Percentiles rank a stretch among this genome's conserved stretches.
These are phyloP conservation scores for Colletotrichum limetticola DNA, from an alignment of 2,329 filamentous ascomycete species.

Conservation along the genomic window DNA sequence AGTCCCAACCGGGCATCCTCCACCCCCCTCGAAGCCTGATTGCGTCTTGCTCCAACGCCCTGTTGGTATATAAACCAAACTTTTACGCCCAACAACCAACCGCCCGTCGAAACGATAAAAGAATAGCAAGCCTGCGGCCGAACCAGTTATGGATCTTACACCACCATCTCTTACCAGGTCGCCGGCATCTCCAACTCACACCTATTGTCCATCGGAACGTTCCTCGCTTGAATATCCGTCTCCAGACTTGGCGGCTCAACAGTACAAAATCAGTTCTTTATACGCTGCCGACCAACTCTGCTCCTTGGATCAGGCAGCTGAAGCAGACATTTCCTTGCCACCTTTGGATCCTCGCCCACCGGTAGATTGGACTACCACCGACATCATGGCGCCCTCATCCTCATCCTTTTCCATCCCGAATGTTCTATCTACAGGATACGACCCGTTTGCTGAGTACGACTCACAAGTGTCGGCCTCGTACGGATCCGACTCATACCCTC, in stretches of 20 bases:
- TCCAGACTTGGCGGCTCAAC: constrained; percentile 54
- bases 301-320: constrained; percentile 49
- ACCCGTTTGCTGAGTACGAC: constrained; percentile 61
- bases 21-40: constrained; percentile 13
- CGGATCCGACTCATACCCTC: constrained; percentile 58
- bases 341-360: constrained; percentile 54
- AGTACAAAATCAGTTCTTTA: constrained; percentile 55
- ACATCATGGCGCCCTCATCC: constrained; percentile 51
- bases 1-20: constrained; percentile 18
- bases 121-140: constrained; percentile 19
- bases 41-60: constrained; percentile 20
- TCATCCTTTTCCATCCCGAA: constrained; percentile 55
- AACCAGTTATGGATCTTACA: constrained; percentile 58
- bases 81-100: constrained; percentile 24
- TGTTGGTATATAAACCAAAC: constrained; percentile 31
- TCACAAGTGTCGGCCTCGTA: constrained; percentile 53
- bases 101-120: constrained; percentile 9
- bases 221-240: constrained; percentile 58
- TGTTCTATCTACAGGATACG: constrained; percentile 62
- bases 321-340: constrained; percentile 49
- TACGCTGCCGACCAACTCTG: constrained; percentile 52
- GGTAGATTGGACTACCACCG: constrained; percentile 54
- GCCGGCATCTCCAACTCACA: constrained; percentile 55
- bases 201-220: constrained; percentile 54
- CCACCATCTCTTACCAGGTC: constrained; percentile 59